Percentiles rank a stretch among this genome's conserved stretches.
Conservation (phyloP, 169 alveolate species). For the Plasmodium ovale region DNA sequence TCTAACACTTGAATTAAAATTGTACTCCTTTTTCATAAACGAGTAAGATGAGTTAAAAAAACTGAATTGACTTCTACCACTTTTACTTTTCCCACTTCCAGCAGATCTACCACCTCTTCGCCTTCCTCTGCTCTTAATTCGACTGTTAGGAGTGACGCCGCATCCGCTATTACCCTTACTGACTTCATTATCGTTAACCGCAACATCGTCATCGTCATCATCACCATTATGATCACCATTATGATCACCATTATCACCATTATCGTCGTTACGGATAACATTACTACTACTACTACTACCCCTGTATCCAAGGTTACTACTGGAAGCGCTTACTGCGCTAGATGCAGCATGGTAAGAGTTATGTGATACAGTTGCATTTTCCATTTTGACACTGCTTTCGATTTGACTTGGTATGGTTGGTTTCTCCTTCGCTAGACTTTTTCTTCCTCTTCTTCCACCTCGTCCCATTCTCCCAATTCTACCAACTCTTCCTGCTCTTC, state of each 20-base stretch:
- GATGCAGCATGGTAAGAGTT: no score
- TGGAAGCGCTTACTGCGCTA: neutral
- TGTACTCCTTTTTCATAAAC: neutral
- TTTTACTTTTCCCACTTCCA: neutral
- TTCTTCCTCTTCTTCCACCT: neutral
- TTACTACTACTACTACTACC: neutral
- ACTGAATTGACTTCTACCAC: neutral
- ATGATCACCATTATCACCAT: neutral
- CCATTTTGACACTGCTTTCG: neutral
- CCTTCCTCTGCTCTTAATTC: no score
- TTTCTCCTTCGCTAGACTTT: neutral
- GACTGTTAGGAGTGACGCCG: no score
- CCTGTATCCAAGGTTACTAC: neutral
- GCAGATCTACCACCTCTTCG: no score
- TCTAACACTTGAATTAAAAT: constrained; percentile 36
- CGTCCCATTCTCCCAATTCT: neutral
- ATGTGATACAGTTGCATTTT: neutral
- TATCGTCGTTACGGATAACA: neutral
- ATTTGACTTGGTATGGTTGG: neutral
- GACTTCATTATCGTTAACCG: no score
- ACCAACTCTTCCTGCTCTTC: neutral
- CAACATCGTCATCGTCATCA: neutral
- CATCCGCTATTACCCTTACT: no score
- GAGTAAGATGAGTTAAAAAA: constrained; percentile 8
- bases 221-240: neutral